Evolutionary conservation across 2,329 filamentous ascomycete species (phyloP).

Genomic region (Calonectria leucothoes): DNA sequence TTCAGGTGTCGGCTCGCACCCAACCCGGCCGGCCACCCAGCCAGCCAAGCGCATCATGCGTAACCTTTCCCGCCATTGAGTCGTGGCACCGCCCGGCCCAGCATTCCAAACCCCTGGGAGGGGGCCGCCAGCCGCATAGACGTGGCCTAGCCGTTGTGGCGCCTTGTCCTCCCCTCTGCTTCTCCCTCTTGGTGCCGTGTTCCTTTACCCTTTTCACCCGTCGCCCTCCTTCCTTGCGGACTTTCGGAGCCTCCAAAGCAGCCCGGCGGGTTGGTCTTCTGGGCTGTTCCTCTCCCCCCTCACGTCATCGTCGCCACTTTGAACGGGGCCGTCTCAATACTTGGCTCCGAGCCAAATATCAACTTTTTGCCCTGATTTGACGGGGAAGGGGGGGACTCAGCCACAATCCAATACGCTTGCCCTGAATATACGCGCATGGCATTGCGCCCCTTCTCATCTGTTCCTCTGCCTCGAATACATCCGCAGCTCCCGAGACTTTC

Average conservation of each 20-base stretch:
- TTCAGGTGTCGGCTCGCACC: neutral
- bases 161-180: neutral
- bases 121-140: constrained; percentile 6
- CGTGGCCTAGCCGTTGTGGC: constrained; percentile 15
- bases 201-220: neutral
- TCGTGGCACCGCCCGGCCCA: constrained; percentile 9
- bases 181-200: neutral
- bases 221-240: neutral
- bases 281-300: neutral
- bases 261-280: neutral
- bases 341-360: neutral
- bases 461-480: constrained; percentile 1
- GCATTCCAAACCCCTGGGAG: constrained; percentile 16
- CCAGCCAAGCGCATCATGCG: neutral
- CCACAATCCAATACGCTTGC: neutral
- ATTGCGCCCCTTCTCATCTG: constrained; percentile 7
- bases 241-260: neutral
- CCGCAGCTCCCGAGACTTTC: neutral
- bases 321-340: neutral
- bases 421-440: constrained; percentile 1
- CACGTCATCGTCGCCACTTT: constrained; percentile 21
- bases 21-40: neutral
- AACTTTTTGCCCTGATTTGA: neutral
- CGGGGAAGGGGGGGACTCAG: neutral
- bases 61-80: neutral